phyloP scores from a whole-genome alignment of 1,284 basidiomycete genomes.

The Trichosporon inkin region DNA sequence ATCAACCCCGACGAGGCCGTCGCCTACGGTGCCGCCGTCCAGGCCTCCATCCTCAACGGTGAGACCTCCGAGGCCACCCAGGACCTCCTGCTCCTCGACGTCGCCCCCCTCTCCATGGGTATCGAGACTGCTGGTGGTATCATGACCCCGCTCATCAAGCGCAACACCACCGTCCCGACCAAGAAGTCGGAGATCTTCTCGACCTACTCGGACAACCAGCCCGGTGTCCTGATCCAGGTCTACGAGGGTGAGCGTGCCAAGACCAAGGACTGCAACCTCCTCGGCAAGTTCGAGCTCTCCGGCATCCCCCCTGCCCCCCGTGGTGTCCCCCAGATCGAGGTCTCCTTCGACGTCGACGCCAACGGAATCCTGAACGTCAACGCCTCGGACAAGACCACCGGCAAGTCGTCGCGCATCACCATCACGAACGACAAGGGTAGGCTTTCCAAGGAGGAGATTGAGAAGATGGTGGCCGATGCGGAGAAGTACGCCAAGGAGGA shows the following conservation, averaged over 20 bases:
- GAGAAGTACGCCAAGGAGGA: slow-evolving; percentile 63
- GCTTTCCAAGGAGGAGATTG: slow-evolving; percentile 96
- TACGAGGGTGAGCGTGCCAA: slow-evolving; percentile 99
- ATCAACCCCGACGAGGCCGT: slow-evolving; percentile 98
- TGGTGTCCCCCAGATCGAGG: slow-evolving; percentile 97
- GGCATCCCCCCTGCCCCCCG: slow-evolving; percentile 97
- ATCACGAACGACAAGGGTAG: slow-evolving; percentile 99
- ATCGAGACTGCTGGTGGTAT: slow-evolving; percentile 98
- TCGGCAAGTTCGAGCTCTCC: slow-evolving; percentile 98
- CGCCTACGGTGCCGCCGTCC: slow-evolving; percentile 94
- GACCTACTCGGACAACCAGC: slow-evolving; percentile 98
- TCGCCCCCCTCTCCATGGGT: slow-evolving; percentile 63
- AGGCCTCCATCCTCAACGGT: slow-evolving; percentile 92
- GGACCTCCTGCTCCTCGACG: slow-evolving; percentile 86
- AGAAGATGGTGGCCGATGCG: slow-evolving; percentile 90
- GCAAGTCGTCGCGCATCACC: slow-evolving; percentile 72
- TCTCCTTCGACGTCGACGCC: slow-evolving; percentile 98
- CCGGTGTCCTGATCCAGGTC: slow-evolving; percentile 97
- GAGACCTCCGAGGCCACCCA: slow-evolving; percentile 61
- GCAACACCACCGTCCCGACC: slow-evolving; percentile 97
- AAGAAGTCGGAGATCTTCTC: slow-evolving; percentile 99
- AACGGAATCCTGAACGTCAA: slow-evolving; percentile 93
- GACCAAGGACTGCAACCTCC: slow-evolving; percentile 98
- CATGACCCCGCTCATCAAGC: slow-evolving; percentile 85
- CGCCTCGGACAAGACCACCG: slow-evolving; percentile 94